A percentile compares a stretch with the other conserved stretches of the same genome.
phyloP scores from a whole-genome alignment of 2,329 filamentous ascomycete genomes.

The Monilinia laxa region DNA sequence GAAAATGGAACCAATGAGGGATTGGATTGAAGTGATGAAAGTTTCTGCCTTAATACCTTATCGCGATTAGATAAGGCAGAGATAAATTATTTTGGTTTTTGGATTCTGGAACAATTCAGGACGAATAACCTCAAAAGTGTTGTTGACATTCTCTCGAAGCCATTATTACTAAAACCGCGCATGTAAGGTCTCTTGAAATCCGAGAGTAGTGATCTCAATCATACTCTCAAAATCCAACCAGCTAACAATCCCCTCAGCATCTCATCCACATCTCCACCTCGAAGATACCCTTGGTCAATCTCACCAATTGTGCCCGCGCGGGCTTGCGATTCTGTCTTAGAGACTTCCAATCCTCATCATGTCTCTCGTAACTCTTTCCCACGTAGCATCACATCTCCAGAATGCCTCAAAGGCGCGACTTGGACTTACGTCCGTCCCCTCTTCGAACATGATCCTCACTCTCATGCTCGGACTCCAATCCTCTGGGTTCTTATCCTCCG shows the following conservation, averaged over 20 bases:
- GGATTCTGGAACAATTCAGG: constrained; percentile 1
- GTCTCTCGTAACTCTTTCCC: constrained; percentile 69
- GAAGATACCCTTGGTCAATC: constrained; percentile 17
- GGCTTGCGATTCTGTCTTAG: constrained; percentile 26
- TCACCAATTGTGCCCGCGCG: constrained; percentile 32
- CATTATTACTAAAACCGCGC: neutral
- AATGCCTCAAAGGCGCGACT: constrained; percentile 70
- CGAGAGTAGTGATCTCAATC: neutral
- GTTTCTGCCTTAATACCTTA: constrained; percentile 18
- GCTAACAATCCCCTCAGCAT: constrained; percentile 10
- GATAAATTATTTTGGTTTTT: constrained; percentile 22
- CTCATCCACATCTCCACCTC: constrained; percentile 1
- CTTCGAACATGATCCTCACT: constrained; percentile 64
- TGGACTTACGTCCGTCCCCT: constrained; percentile 66
- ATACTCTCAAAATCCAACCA: neutral
- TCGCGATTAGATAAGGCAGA: constrained; percentile 22
- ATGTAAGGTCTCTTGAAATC: neutral
- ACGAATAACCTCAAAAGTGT: neutral
- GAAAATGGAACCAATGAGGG: constrained; percentile 17
- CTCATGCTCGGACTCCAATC: constrained; percentile 65
- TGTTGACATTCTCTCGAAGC: neutral
- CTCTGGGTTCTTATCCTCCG: constrained; percentile 66
- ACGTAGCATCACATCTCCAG: constrained; percentile 72
- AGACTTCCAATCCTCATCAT: constrained; percentile 44
- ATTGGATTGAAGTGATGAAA: constrained; percentile 7